Evolutionary conservation across 202 grass and related monocot genomes (phyloP).

Genomic region (Carex sylvatica): DNA sequence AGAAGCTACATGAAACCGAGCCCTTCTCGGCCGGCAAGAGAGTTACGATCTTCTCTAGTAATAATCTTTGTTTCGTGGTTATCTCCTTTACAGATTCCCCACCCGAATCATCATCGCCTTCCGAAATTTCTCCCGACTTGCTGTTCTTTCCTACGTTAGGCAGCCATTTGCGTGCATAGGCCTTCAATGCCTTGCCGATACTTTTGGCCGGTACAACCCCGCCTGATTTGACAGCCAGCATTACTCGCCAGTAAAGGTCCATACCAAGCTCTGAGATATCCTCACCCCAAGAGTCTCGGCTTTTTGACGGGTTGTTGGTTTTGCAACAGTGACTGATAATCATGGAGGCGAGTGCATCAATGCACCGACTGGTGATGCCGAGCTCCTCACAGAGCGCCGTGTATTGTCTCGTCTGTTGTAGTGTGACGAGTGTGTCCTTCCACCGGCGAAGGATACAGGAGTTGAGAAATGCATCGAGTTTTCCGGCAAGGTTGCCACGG

Average conservation of each 20-base stretch:
- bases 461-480: slow-evolving; percentile 84
- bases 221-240: slow-evolving; percentile 78
- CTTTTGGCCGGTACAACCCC: slow-evolving; percentile 59
- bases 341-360: slow-evolving; percentile 61
- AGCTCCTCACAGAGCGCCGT: slow-evolving; percentile 66
- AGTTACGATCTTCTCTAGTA: slow-evolving; percentile 86
- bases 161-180: slow-evolving; percentile 67
- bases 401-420: slow-evolving; percentile 64
- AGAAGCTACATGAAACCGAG: slow-evolving; percentile 72
- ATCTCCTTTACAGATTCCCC: slow-evolving; percentile 34
- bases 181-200: slow-evolving; percentile 74
- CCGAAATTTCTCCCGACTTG: slow-evolving; percentile 13
- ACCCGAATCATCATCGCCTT: not conserved
- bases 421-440: slow-evolving; percentile 76
- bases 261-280: slow-evolving; percentile 70
- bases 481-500: slow-evolving; percentile 69
- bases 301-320: not conserved
- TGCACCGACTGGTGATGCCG: slow-evolving; percentile 70
- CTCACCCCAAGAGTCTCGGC: slow-evolving; percentile 60
- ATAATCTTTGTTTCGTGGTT: slow-evolving; percentile 48
- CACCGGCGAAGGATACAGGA: slow-evolving; percentile 94
- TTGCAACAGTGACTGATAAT: slow-evolving; percentile 37
- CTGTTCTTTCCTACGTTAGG: slow-evolving; percentile 48
- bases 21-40: slow-evolving; percentile 63
- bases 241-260: slow-evolving; percentile 92